Evolutionary conservation across 805 yeast genomes (phyloP).

Genomic region (Metschnikowia aberdeeniae): DNA sequence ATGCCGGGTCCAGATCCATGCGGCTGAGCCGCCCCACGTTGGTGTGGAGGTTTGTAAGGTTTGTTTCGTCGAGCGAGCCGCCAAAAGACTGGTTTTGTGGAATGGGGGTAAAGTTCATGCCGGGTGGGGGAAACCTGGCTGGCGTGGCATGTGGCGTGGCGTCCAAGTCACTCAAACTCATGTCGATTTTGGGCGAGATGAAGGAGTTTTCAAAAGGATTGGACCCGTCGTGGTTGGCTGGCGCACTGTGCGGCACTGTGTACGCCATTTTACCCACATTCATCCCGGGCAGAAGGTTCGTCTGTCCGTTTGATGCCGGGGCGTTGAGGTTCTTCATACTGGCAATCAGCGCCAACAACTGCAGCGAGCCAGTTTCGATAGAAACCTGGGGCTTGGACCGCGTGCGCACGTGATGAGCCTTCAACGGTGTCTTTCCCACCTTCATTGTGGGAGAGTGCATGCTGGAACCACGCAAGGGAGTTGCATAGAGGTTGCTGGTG

Average conservation of each 20-base stretch:
- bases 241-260: not conserved
- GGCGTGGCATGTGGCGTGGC: slow-evolving; percentile 18
- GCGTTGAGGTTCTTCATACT: slow-evolving; percentile 10
- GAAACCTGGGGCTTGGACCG: slow-evolving; percentile 15
- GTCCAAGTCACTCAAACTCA: slow-evolving; percentile 12
- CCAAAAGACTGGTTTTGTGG: slow-evolving; percentile 14
- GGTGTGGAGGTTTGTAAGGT: not conserved
- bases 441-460: slow-evolving; percentile 18
- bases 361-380: slow-evolving; percentile 13
- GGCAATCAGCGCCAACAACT: slow-evolving; percentile 17
- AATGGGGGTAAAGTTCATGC: slow-evolving; percentile 16
- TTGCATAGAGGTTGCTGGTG: slow-evolving; percentile 25
- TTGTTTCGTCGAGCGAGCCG: slow-evolving; percentile 11
- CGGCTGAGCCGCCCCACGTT: not conserved
- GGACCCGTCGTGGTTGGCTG: not conserved
- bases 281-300: not conserved
- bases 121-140: not conserved
- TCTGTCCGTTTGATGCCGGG: not conserved
- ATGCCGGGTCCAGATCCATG: slow-evolving; percentile 7
- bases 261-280: not conserved
- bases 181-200: slow-evolving; percentile 11
- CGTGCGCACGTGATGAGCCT: slow-evolving; percentile 11
- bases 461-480: slow-evolving; percentile 29
- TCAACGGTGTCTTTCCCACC: slow-evolving; percentile 35
- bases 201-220: slow-evolving; percentile 15